Evolutionary conservation across 192 early-diverging fungal species (phyloP), one percentile per base, ranked within the genome.

Genomic region (Chytriomyces hyalinus): DNA sequence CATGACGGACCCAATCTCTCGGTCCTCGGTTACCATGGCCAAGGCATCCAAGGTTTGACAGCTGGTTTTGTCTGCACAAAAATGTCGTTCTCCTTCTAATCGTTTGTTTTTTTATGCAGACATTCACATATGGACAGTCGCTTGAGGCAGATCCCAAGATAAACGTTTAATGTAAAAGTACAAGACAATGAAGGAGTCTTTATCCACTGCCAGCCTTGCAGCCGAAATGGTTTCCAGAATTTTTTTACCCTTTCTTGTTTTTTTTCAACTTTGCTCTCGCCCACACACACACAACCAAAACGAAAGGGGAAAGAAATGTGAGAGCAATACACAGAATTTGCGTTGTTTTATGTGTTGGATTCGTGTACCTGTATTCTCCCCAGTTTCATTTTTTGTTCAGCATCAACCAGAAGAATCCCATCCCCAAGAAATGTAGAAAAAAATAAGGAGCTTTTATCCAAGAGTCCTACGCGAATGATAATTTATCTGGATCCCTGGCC

Each of bases 1-100:
- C 82, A 90, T 96, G 88, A 99, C 96, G 1, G 93, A 99, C 80
- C 89, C 92, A 4, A 96, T 99, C 64, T 93, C 95, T 46, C 82
- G 96, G 47, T 92, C 97, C 6, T 96, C 94, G 17, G 89, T 90
- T 57, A 98, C 95, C 6, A 99, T 99, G 97, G 97, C 97, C 60
- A 94, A 97, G 80, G 95, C 95, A 77, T 95, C 96, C 9, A 84
- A 84, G 75, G 83, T 84, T 47, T 49, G 20, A 57, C 53, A 57
- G 15, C 13, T 57, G 53, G 11, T 1, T 20, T 20, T 57, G 53
- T 13, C 53, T 57, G 20, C 53, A 57, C 13, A 57, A 13, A n/a
- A 26, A 51, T n/a, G 5, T 2, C 36, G 1, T 13, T 28, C 48
- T 67, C 45, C 36, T 26, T 26, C 24, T 36, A 36, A 36, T 36